phyloP scores from a whole-genome alignment of 2,329 filamentous ascomycete species.

The Exophiala sp. region DNA sequence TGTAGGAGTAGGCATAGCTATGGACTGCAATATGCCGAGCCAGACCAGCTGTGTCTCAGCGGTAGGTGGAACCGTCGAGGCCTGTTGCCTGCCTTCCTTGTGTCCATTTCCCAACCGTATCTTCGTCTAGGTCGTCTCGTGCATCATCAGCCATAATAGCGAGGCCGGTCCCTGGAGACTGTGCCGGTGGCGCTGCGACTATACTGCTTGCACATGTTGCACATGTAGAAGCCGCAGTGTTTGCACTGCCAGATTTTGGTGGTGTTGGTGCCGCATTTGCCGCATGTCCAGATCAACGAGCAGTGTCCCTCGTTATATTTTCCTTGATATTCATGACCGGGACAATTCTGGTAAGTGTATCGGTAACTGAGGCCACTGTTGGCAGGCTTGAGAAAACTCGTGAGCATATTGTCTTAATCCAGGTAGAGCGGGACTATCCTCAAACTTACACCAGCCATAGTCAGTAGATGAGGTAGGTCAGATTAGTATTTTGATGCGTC shows the following conservation, averaged over 20 bases:
- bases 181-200: not conserved
- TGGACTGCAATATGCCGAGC: too few relatives aligned
- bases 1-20: too few relatives aligned
- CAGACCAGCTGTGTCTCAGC: too few relatives aligned
- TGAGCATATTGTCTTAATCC: not conserved
- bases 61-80: too few relatives aligned
- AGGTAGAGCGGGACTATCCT: not conserved
- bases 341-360: not conserved
- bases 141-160: not conserved
- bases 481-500: too few relatives aligned
- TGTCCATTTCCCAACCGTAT: too few relatives aligned
- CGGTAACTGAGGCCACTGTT: not conserved
- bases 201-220: not conserved
- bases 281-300: not conserved
- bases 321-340: not conserved
- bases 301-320: not conserved
- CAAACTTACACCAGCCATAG: conserved; percentile 1
- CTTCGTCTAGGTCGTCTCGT: not conserved
- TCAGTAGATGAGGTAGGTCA: not conserved
- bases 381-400: not conserved
- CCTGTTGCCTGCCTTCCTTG: too few relatives aligned
- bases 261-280: not conserved
- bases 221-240: not conserved
- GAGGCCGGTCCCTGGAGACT: not conserved
- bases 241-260: not conserved